These are phyloP conservation scores for Solanum appendiculatum DNA, from an alignment of 257 asterid genomes.

Conservation along the genomic window DNA sequence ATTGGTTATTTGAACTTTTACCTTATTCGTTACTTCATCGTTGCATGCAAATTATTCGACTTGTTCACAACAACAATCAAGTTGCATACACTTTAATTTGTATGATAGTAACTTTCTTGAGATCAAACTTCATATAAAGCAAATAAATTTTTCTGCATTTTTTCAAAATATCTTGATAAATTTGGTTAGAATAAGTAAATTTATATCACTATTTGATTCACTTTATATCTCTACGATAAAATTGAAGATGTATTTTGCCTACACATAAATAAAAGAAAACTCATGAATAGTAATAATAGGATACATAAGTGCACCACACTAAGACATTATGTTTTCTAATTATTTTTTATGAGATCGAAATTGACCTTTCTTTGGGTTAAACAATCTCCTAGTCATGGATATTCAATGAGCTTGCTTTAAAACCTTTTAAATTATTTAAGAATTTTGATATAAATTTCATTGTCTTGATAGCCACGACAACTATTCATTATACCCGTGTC, in stretches of 20 bases:
- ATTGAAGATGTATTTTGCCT: neutral
- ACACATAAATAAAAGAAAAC: neutral
- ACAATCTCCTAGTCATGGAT: neutral
- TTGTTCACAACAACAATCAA: neutral
- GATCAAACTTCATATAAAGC: too few relatives aligned
- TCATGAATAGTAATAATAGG: neutral
- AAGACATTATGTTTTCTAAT: neutral
- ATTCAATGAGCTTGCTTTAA: neutral
- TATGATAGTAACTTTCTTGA: too few relatives aligned
- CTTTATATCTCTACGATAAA: neutral
- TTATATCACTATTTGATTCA: neutral
- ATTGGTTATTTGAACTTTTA: rapidly evolving
- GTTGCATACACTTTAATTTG: too few relatives aligned
- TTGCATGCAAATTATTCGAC: neutral
- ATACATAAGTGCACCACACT: neutral
- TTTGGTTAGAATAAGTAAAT: too few relatives aligned
- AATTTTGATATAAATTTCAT: too few relatives aligned
- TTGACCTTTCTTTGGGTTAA: rapidly evolving
- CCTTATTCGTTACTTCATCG: rapidly evolving
- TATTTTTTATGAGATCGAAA: too few relatives aligned
- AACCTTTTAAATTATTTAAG: neutral
- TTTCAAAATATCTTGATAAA: too few relatives aligned
- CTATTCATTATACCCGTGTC: neutral
- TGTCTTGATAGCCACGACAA: neutral
- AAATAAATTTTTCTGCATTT: too few relatives aligned